Conservation (phyloP, 1,284 basidiomycete genomes). For the Ustilago curta region DNA sequence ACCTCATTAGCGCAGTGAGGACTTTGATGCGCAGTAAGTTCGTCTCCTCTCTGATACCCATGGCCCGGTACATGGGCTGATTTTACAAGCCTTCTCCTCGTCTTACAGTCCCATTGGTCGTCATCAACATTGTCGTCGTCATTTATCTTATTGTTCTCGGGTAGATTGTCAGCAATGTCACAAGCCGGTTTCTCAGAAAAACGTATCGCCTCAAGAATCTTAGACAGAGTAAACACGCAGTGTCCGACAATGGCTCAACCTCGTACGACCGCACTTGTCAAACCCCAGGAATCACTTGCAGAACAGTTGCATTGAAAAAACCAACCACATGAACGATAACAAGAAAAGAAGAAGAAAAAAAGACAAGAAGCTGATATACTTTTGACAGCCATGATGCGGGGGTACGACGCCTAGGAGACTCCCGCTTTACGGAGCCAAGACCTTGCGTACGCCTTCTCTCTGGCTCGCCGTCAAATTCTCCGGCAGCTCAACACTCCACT, state of each 20-base stretch:
- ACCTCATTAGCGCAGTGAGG: constrained; percentile 90
- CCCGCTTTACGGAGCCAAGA: constrained; percentile 34
- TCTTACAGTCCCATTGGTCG: constrained; percentile 55
- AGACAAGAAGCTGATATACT: no score
- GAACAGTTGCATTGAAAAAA: no score
- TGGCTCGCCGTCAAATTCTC: constrained; percentile 56
- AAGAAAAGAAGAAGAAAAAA: no score
- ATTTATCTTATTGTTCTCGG: constrained; percentile 58
- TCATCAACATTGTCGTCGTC: constrained; percentile 61
- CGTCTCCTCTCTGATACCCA: neutral
- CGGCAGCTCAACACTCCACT: constrained; percentile 65
- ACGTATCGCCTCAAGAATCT: no score
- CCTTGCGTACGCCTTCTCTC: constrained; percentile 52
- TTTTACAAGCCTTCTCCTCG: neutral
- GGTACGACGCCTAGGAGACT: neutral
- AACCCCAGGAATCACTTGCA: no score
- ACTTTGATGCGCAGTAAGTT: constrained; percentile 91
- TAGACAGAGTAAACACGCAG: no score
- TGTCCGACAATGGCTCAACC: no score
- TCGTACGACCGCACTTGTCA: no score
- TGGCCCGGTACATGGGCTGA: neutral
- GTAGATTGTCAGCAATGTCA: constrained; percentile 10
- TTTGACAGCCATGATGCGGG: no score
- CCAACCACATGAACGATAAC: no score
- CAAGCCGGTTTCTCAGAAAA: no score